Base-by-base conservation (phyloP, 2,329 filamentous ascomycete genomes). In the Colletotrichum sojae region DNA sequence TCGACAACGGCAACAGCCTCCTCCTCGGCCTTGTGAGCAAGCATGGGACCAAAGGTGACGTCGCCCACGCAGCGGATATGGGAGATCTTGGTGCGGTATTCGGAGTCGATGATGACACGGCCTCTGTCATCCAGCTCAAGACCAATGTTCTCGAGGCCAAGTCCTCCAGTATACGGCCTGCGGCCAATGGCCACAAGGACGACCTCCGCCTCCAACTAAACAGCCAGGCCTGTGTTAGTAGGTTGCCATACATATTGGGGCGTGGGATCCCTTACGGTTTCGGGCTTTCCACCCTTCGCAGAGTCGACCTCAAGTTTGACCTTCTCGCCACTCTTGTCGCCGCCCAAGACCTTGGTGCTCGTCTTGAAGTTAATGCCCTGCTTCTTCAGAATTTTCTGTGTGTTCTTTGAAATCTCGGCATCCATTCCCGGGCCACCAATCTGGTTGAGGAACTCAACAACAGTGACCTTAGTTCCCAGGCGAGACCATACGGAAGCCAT, bases 381-480 rank as follows among this genome's bases (percentile, higher is more conserved):
- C 89, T 97, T 98, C 81, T 90, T 90, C 73, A 99, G 89, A 72
- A 97, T 91, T 89, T 97, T 98, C 83, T 98, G 95, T 51, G 93
- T 87, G 77, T 90, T 86, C 88, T 98, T 99, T 78, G 95, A 89
- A 77, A 98, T 93, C 81, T 99, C 96, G 55, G 88, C 83, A 80
- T 99, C 96, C 96, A 99, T 99, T 76, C 96, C 96, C 56, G 96
- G 96, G 67, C 96, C 96, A 83, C 96, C 96, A 74, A 99, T 98
- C 86, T 98, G 95, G 77, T 91, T 90, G 66, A 99, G 87, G 85
- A 96, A 99, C 84, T 99, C 96, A 67, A 99, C 95, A 68, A 99
- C 95, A 71, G 96, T 99, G 70, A 99, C 96, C 83, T 98, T 94
- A 73, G 94, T 83, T 72, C 96, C 96, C 71, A 99, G 88, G 77